Percentiles rank a stretch among this genome's conserved stretches.
Evolutionary conservation across 78 protist species (phyloP).

Genomic region (Creolimax fragrantissima): DNA sequence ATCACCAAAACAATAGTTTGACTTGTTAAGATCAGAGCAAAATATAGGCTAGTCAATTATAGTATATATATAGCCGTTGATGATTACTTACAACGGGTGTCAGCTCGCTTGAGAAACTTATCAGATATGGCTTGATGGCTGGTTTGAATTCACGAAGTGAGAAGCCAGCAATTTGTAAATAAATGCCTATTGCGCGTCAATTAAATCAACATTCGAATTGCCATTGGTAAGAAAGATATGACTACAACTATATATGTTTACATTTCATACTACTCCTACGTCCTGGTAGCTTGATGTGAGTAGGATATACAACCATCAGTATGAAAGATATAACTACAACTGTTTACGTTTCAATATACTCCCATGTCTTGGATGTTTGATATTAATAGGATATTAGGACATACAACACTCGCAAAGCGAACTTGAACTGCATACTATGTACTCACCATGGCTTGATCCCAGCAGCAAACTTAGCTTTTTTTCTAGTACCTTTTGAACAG

Average conservation of each 20-base stretch:
- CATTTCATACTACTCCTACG: not conserved
- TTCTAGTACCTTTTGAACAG: not conserved
- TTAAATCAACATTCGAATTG: not conserved
- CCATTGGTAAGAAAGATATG: not conserved
- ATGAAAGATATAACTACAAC: not conserved
- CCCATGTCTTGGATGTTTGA: not conserved
- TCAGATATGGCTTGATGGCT: not conserved
- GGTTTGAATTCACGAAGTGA: not conserved
- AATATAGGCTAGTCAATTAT: too few species aligned
- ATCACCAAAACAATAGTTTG: not conserved
- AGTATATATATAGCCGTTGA: too few species aligned
- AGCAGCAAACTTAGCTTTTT: not conserved
- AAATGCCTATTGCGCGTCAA: not conserved
- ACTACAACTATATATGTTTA: not conserved
- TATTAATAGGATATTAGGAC: not conserved
- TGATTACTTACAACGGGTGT: not conserved
- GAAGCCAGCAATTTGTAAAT: not conserved
- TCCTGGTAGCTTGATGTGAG: not conserved
- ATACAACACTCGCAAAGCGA: not conserved
- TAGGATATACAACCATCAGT: not conserved
- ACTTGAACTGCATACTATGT: not conserved
- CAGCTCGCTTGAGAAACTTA: not conserved
- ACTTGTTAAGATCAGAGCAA: too few species aligned
- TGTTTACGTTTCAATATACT: not conserved
- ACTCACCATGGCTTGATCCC: not conserved